Evolutionary conservation across 2,329 filamentous ascomycete genomes (phyloP).

Genomic region (Tolypocladium guangdongense): DNA sequence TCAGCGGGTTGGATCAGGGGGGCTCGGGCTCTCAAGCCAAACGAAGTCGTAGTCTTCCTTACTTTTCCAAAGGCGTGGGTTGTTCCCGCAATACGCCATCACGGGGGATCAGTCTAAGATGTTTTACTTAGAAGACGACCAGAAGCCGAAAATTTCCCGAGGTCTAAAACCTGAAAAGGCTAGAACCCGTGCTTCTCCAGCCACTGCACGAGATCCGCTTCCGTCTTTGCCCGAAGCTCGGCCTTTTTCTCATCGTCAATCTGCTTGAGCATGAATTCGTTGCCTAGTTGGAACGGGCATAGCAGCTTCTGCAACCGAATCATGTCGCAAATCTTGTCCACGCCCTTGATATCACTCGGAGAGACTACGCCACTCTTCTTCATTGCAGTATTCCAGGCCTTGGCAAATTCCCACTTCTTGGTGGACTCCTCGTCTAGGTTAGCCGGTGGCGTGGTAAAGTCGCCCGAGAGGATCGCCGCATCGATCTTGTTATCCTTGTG

Average conservation of each 20-base stretch:
- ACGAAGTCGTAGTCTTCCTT: no score
- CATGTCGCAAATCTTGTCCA: background rate
- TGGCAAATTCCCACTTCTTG: background rate
- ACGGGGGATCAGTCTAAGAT: no score
- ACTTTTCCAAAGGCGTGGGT: no score
- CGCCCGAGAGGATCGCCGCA: background rate
- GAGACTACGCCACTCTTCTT: background rate
- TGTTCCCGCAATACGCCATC: no score
- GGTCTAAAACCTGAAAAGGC: no score
- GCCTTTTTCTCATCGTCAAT: background rate
- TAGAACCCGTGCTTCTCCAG: conserved; percentile 14
- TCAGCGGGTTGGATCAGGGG: no score
- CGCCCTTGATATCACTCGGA: background rate
- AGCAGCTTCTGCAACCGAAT: background rate
- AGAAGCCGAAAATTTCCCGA: no score
- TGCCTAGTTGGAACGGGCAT: background rate
- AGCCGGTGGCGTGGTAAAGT: background rate
- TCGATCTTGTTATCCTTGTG: background rate
- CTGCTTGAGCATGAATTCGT: background rate
- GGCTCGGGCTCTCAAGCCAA: no score
- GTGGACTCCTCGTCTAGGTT: background rate
- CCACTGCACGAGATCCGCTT: background rate
- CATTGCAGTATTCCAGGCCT: background rate
- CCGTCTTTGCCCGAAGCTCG: background rate
- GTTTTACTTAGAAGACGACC: no score